phyloP scores from a whole-genome alignment of 441 rosid genomes.

The Capsella rubella region DNA sequence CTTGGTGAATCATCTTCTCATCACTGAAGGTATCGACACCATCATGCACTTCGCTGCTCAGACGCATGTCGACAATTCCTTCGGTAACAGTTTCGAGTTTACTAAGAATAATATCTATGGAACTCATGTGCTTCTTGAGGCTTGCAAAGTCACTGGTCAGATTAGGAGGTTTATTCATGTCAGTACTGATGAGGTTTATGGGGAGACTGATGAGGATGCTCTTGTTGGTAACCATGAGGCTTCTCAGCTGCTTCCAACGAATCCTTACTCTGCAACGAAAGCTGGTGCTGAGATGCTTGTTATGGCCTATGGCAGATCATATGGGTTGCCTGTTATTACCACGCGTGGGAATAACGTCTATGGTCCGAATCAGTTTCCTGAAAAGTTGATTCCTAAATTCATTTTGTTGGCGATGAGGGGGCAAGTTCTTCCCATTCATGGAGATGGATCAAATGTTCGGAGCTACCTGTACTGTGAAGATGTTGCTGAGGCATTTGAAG shows the following conservation, averaged over 20 bases:
- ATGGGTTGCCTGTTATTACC: constrained; percentile 70
- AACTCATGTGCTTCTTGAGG: constrained; percentile 73
- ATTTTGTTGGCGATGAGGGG: constrained; percentile 71
- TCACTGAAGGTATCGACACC: constrained; percentile 68
- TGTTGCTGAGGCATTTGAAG: constrained; percentile 98
- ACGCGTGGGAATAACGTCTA: constrained; percentile 77
- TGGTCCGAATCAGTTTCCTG: constrained; percentile 76
- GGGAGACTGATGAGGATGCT: constrained; percentile 79
- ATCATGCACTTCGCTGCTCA: constrained; percentile 81
- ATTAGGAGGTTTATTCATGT: constrained; percentile 72
- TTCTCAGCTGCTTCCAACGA: constrained; percentile 72
- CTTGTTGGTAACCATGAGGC: constrained; percentile 75
- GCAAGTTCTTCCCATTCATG: constrained; percentile 83
- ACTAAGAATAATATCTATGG: constrained; percentile 72
- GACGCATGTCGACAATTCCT: constrained; percentile 71
- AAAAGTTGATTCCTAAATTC: constrained; percentile 71
- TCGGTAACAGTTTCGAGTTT: constrained; percentile 74
- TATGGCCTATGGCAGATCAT: constrained; percentile 77
- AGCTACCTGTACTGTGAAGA: constrained; percentile 93
- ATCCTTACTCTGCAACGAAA: constrained; percentile 74
- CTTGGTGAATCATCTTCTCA: constrained; percentile 67
- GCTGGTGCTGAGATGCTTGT: constrained; percentile 84
- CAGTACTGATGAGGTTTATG: constrained; percentile 75
- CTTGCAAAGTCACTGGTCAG: constrained; percentile 74
- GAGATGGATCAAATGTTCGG: constrained; percentile 89